phyloP scores from a whole-genome alignment of 768 basidiomycete species.

The Naematelia aurantialba region DNA sequence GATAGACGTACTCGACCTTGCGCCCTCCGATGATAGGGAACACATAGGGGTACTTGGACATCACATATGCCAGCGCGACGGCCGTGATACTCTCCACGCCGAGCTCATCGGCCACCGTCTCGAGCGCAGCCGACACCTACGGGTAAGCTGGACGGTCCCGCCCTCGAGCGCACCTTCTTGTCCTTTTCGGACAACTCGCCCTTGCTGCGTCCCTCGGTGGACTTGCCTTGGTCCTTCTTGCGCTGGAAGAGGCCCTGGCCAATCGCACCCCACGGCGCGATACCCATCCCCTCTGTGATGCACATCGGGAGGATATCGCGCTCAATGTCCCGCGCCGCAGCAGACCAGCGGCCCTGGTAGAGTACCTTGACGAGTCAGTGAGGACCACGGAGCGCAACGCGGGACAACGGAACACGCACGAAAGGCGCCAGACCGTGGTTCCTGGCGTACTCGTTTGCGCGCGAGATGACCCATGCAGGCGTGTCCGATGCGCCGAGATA shows the following conservation, averaged over 20 bases:
- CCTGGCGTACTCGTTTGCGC: conserved; percentile 56
- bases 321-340: conserved; percentile 54
- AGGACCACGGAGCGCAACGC: background rate
- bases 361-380: background rate
- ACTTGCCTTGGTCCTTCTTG: conserved; percentile 48
- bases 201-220: conserved; percentile 12
- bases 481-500: conserved; percentile 40
- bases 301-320: conserved; percentile 57
- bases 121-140: conserved; percentile 21
- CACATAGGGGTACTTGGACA: conserved; percentile 24
- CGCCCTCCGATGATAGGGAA: conserved; percentile 40
- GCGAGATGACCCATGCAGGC: conserved; percentile 32
- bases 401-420: conserved; percentile 19
- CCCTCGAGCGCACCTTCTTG: conserved; percentile 23
- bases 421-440: conserved; percentile 57
- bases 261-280: conserved; percentile 55
- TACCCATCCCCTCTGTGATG: conserved; percentile 49
- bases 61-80: conserved; percentile 9
- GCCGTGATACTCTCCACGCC: conserved; percentile 19
- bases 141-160: conserved; percentile 7
- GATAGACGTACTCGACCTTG: conserved; percentile 28
- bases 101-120: conserved; percentile 30
- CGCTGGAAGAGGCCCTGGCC: conserved; percentile 53
- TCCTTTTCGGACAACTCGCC: conserved; percentile 12
- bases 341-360: conserved; percentile 27